Evolutionary conservation across 805 yeast species (phyloP).

Genomic region (Pichia cabralensis): DNA sequence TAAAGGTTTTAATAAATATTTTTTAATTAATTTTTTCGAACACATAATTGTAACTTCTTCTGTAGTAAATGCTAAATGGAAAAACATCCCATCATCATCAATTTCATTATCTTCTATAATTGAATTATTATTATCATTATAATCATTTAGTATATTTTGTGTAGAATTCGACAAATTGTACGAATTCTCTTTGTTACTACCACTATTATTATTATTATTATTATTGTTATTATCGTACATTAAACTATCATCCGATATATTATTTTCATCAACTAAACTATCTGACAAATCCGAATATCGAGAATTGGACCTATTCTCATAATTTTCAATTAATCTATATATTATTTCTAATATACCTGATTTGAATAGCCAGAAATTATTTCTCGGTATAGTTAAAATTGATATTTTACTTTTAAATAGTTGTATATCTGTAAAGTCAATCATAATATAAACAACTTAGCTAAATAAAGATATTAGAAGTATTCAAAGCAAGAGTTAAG

Average conservation of each 20-base stretch:
- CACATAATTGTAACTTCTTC: conserved; percentile 55
- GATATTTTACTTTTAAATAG: conserved; percentile 24
- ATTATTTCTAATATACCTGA: conserved; percentile 41
- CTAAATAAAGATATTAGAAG: too few species aligned
- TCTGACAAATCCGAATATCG: conserved; percentile 10
- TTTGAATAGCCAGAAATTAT: conserved; percentile 42
- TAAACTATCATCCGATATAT: too few species aligned
- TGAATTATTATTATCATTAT: background rate
- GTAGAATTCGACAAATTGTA: too few species aligned
- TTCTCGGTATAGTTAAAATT: conserved; percentile 43
- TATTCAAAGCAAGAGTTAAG: too few species aligned
- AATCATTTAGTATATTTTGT: background rate
- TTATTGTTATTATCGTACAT: too few species aligned
- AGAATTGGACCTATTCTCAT: conserved; percentile 12
- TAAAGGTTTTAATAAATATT: conserved; percentile 32
- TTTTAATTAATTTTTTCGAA: conserved; percentile 28
- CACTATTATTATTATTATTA: background rate
- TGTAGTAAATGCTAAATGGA: conserved; percentile 54
- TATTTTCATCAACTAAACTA: conserved; percentile 1
- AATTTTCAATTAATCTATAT: conserved; percentile 26
- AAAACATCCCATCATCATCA: conserved; percentile 36
- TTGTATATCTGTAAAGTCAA: conserved; percentile 6
- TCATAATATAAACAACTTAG: too few species aligned
- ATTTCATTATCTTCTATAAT: conserved; percentile 9
- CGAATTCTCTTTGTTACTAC: background rate